phyloP scores from a whole-genome alignment of 306 rosid genomes.

The Dicorynia guianensis region DNA sequence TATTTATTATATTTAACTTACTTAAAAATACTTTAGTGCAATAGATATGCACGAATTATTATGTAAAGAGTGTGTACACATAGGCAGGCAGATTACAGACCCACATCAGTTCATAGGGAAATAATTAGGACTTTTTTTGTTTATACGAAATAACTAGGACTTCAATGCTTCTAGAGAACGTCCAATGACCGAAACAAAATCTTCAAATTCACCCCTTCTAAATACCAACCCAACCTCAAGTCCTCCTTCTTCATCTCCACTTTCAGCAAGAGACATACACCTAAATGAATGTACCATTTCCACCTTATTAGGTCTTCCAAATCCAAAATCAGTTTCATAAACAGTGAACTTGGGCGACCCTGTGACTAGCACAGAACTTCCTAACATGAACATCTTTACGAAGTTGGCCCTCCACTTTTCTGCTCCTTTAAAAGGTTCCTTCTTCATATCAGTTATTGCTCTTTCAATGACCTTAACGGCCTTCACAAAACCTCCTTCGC shows the following conservation, averaged over 20 bases:
- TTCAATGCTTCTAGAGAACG: slow-evolving; percentile 31
- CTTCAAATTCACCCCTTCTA: not conserved
- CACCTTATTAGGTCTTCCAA: slow-evolving; percentile 50
- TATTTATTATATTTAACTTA: too few species aligned
- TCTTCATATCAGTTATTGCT: slow-evolving; percentile 24
- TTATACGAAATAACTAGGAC: too few species aligned
- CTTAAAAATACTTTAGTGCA: too few species aligned
- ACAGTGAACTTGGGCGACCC: slow-evolving; percentile 50
- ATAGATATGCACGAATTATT: too few species aligned
- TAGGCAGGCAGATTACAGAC: too few species aligned
- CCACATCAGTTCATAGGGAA: too few species aligned
- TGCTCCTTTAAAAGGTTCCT: slow-evolving; percentile 30
- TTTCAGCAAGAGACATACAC: slow-evolving; percentile 51
- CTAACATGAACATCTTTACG: slow-evolving; percentile 31
- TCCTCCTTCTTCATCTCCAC: slow-evolving; percentile 43
- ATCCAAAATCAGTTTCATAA: slow-evolving; percentile 54
- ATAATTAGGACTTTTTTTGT: not conserved
- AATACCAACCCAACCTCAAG: slow-evolving; percentile 50
- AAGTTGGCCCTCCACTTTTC: slow-evolving; percentile 40
- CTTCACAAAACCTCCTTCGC: slow-evolving; percentile 43
- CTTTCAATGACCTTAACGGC: slow-evolving; percentile 39
- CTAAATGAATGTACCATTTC: slow-evolving; percentile 50
- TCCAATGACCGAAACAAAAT: slow-evolving; percentile 18
- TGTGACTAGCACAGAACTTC: slow-evolving; percentile 31
- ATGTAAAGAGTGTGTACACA: too few species aligned